Conservation (phyloP, 176 grass and related monocot species). For the Oryza nivara region DNA sequence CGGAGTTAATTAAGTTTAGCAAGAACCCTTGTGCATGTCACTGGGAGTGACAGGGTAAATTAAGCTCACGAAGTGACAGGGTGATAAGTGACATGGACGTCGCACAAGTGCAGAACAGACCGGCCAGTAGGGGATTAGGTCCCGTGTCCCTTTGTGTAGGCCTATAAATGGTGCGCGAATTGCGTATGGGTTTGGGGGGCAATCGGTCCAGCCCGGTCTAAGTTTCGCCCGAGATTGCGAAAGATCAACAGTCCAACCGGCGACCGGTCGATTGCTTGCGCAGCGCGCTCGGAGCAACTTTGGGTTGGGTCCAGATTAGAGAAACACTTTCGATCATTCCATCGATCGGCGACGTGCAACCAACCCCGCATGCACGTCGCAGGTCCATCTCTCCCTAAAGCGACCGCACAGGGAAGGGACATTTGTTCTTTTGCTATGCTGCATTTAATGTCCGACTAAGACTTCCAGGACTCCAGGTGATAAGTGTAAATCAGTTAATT, state of each 20-base stretch:
- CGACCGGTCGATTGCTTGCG: slow-evolving; percentile 1
- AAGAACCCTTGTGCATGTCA: not conserved
- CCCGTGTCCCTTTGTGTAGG: slow-evolving; percentile 24
- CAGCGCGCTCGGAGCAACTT: not conserved
- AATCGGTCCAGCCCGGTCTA: not conserved
- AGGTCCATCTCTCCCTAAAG: slow-evolving; percentile 26
- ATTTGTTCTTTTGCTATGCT: not conserved
- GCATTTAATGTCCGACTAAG: not conserved
- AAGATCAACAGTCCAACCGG: slow-evolving; percentile 23
- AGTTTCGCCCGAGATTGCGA: slow-evolving; percentile 36
- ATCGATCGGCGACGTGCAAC: slow-evolving; percentile 34
- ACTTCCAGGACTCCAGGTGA: not conserved
- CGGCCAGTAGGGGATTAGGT: slow-evolving; percentile 30
- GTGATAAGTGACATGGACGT: slow-evolving; percentile 27
- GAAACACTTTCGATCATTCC: slow-evolving; percentile 1
- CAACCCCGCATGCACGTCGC: slow-evolving; percentile 42
- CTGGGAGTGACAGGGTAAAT: not conserved
- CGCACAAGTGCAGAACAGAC: not conserved
- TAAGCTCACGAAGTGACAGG: not conserved
- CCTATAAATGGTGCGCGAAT: slow-evolving; percentile 6
- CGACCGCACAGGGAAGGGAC: not conserved
- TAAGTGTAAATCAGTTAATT: not conserved
- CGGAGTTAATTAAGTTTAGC: not conserved
- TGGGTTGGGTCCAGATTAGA: not conserved
- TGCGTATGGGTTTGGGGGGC: not conserved